Percentiles rank a stretch among this genome's conserved stretches.
These are phyloP conservation scores for Dictyostelium capitatum DNA, from an alignment of 78 protist genomes.

Conservation along the genomic window DNA sequence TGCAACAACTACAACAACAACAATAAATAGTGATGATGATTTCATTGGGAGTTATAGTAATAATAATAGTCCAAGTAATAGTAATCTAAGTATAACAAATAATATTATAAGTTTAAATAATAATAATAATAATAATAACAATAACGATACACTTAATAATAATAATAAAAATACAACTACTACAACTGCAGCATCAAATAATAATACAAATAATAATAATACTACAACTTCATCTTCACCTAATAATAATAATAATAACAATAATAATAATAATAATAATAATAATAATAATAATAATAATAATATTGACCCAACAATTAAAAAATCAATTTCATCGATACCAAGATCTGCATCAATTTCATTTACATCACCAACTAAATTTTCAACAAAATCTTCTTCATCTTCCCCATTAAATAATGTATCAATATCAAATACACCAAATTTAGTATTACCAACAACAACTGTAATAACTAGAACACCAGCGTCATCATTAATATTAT, in stretches of 20 bases:
- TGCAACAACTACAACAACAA: background rate
- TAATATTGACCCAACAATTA: background rate
- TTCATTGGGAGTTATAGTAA: background rate
- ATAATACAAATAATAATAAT: background rate
- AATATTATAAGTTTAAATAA: background rate
- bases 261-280: background rate
- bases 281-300: background rate
- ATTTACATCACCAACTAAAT: slow-evolving; percentile 9
- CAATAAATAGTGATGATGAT: background rate
- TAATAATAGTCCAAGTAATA: background rate
- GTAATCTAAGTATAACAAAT: too few relatives aligned
- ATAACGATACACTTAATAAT: background rate
- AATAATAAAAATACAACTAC: background rate
- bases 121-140: background rate
- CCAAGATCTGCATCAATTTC: slow-evolving; percentile 14
- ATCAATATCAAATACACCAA: background rate
- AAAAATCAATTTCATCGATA: too few relatives aligned
- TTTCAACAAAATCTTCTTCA: slow-evolving; percentile 31
- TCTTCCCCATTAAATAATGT: background rate
- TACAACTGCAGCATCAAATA: background rate
- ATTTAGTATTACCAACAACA: background rate
- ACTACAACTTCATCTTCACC: background rate
- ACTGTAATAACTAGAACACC: background rate
- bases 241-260: background rate
- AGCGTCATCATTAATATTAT: background rate